Conservation (phyloP, 768 basidiomycete species). For the Rhizopogon salebrosus region DNA sequence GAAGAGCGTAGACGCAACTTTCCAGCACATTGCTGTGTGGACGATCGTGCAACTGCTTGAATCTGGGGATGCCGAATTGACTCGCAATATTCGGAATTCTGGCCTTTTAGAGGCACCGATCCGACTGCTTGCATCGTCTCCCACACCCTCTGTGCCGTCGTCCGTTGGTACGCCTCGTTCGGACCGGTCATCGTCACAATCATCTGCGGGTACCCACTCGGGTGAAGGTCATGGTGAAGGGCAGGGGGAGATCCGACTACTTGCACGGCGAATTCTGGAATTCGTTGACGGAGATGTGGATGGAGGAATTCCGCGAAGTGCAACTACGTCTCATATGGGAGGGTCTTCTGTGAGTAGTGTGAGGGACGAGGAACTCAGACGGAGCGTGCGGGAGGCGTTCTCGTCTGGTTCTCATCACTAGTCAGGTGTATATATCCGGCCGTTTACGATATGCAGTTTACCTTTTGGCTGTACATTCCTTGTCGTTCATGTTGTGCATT, state of each 20-base stretch:
- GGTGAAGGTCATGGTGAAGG: conserved; percentile 71
- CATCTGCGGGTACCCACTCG: conserved; percentile 77
- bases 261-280: conserved; percentile 82
- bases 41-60: conserved; percentile 97
- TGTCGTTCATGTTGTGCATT: conserved; percentile 5
- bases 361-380: conserved; percentile 72
- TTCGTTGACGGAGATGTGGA: conserved; percentile 76
- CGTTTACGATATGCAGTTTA: background rate
- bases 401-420: conserved; percentile 52
- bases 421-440: conserved; percentile 6
- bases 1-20: conserved; percentile 89
- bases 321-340: conserved; percentile 60
- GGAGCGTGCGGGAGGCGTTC: conserved; percentile 81
- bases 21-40: conserved; percentile 99
- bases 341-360: conserved; percentile 58
- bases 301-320: conserved; percentile 52
- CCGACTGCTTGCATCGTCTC: conserved; percentile 72
- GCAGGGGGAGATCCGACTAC: conserved; percentile 68
- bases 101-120: conserved; percentile 80
- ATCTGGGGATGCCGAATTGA: conserved; percentile 90
- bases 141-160: conserved; percentile 62
- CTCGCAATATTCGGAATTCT: conserved; percentile 86
- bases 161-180: conserved; percentile 73
- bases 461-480: conserved; percentile 3
- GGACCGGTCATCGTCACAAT: conserved; percentile 61